Conservation (phyloP, 2,329 filamentous ascomycete species). For the Aspergillus unguis region DNA sequence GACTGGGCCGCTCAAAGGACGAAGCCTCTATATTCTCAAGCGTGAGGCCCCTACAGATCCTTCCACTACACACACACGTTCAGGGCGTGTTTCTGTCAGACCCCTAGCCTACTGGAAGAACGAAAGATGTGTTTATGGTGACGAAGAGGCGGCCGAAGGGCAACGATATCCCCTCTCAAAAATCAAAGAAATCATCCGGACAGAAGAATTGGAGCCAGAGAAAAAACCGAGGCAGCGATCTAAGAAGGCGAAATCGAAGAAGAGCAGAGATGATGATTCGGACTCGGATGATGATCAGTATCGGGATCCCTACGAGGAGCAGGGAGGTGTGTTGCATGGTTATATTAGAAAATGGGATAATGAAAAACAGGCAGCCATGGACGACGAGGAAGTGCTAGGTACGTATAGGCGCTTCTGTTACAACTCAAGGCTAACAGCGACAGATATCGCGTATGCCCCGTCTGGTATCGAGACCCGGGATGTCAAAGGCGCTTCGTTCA, state of each 20-base stretch:
- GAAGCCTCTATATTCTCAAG: conserved; percentile 50
- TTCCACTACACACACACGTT: conserved; percentile 64
- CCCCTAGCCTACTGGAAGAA: conserved; percentile 85
- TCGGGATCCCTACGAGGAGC: conserved; percentile 45
- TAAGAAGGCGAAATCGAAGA: conserved; percentile 35
- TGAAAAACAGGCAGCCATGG: conserved; percentile 34
- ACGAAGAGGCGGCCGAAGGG: conserved; percentile 56
- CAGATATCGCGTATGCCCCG: conserved; percentile 60
- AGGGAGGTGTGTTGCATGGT: conserved; percentile 43
- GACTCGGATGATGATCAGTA: conserved; percentile 39
- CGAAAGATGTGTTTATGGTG: conserved; percentile 70
- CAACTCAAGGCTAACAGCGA: not conserved
- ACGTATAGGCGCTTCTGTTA: conserved; percentile 8
- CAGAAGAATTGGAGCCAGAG: conserved; percentile 57
- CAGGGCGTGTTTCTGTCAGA: conserved; percentile 71
- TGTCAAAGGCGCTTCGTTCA: conserved; percentile 67
- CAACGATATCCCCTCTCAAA: conserved; percentile 62
- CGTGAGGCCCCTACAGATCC: conserved; percentile 52
- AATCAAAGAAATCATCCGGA: conserved; percentile 74
- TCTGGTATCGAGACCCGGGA: conserved; percentile 56
- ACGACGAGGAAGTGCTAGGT: conserved; percentile 43
- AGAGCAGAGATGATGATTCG: conserved; percentile 35
- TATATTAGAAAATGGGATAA: conserved; percentile 45
- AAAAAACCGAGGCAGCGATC: conserved; percentile 7
- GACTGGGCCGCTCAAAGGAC: conserved; percentile 45